phyloP scores from a whole-genome alignment of 2,329 filamentous ascomycete genomes.

The Pestalotiopsis sp. region DNA sequence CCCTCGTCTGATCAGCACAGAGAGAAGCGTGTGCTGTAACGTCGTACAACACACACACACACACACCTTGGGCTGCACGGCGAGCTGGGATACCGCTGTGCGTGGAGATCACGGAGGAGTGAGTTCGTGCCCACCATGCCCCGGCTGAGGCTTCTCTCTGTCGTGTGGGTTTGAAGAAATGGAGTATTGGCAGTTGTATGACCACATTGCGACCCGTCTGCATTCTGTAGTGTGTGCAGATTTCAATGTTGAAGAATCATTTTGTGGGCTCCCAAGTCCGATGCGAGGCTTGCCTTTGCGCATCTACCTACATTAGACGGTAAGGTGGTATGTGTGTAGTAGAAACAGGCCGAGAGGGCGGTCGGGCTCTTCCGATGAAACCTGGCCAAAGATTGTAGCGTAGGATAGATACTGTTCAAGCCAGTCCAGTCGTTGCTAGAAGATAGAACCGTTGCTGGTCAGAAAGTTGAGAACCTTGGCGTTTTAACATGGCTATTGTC shows the following conservation, averaged over 20 bases:
- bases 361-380: background rate
- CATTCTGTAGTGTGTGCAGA: background rate
- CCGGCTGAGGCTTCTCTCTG: background rate
- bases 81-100: background rate
- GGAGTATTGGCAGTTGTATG: background rate
- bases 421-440: background rate
- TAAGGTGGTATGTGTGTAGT: background rate
- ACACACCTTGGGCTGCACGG: background rate
- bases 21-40: background rate
- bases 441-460: background rate
- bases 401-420: background rate
- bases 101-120: background rate
- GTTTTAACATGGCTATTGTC: background rate
- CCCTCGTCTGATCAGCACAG: slow-evolving; percentile 1
- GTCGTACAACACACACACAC: background rate
- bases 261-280: background rate
- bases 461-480: background rate
- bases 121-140: background rate
- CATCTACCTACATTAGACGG: background rate
- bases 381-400: background rate
- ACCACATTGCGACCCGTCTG: background rate
- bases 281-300: background rate
- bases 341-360: background rate
- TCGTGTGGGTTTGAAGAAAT: background rate
- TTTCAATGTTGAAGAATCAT: background rate